Evolutionary conservation across 192 early-diverging fungal genomes (phyloP), one percentile per base, ranked within the genome.

Genomic region (Mortierella claussenii): DNA sequence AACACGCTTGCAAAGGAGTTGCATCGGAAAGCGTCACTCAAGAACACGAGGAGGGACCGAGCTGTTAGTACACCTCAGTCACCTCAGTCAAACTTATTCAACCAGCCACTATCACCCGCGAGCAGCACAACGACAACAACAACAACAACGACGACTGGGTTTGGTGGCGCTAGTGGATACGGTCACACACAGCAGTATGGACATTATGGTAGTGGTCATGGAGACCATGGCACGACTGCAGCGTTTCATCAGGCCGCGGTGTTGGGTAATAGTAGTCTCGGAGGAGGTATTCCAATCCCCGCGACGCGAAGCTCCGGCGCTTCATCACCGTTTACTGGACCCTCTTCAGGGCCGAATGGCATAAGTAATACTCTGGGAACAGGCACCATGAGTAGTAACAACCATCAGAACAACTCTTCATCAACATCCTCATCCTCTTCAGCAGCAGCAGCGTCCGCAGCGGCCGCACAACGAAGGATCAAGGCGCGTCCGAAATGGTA

Each of bases 401-500:
- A 40, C 37, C 37, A 40, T 40, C 7, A 13, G 7, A 47, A 36
- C 26, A 48, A 28, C 40, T 40, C 34, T 40, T n/a, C 20, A 24
- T n/a, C n/a, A n/a, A n/a, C n/a, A n/a, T n/a, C n/a, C n/a, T n/a
- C n/a, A n/a, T n/a, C n/a, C n/a, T n/a, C n/a, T n/a, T n/a, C n/a
- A n/a, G n/a, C n/a, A n/a, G 37, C 36, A 52, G 23, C 49, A 10
- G 20, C 26, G 17, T 51, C 44, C 13, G 24, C 49, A 18, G 48
- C 58, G 18, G 36, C 69, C n/a, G 44, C 62, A 21, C 80, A 76
- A 20, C 43, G 69, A 23, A 61, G 54, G 51, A 47, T 62, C 20
- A 83, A 81, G 27, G 80, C 85, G 5, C 81, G 93, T 47, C 89
- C 94, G 6, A 93, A 92, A 78, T 99, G 98, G 98, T 97, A 99